These are phyloP conservation scores for Leptographium wingfieldii DNA, from an alignment of 2,329 filamentous ascomycete species.

Conservation along the genomic window DNA sequence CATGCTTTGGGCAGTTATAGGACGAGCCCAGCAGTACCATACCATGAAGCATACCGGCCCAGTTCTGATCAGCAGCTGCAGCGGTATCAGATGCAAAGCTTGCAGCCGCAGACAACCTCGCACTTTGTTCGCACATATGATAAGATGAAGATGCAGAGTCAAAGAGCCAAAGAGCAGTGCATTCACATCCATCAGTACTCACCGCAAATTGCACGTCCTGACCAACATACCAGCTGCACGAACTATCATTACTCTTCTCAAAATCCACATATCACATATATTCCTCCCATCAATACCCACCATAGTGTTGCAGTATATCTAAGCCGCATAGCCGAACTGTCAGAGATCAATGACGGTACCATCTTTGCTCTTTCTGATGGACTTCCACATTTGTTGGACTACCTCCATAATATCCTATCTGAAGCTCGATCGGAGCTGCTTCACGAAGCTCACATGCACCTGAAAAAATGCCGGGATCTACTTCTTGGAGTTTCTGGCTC, in stretches of 20 bases:
- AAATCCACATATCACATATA: too few species aligned
- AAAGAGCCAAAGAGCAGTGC: background rate
- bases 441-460: constrained; percentile 59
- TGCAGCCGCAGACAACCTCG: background rate
- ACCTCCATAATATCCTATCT: constrained; percentile 27
- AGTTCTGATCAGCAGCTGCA: background rate
- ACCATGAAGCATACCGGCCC: background rate
- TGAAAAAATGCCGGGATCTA: constrained; percentile 56
- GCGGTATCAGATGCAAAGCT: background rate
- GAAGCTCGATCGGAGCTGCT: constrained; percentile 53
- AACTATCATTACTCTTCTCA: background rate
- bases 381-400: constrained; percentile 31
- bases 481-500: background rate
- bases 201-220: background rate
- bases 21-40: background rate
- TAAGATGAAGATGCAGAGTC: background rate
- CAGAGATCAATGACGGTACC: constrained; percentile 58
- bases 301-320: constrained; percentile 29
- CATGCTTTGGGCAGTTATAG: constrained; percentile 47
- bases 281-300: constrained; percentile 13
- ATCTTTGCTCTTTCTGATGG: constrained; percentile 50
- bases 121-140: background rate
- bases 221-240: background rate
- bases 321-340: constrained; percentile 54
- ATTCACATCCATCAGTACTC: background rate